These are phyloP conservation scores for Saccharum officinarum DNA, from an alignment of 176 grass and related monocot genomes.

Conservation along the genomic window DNA sequence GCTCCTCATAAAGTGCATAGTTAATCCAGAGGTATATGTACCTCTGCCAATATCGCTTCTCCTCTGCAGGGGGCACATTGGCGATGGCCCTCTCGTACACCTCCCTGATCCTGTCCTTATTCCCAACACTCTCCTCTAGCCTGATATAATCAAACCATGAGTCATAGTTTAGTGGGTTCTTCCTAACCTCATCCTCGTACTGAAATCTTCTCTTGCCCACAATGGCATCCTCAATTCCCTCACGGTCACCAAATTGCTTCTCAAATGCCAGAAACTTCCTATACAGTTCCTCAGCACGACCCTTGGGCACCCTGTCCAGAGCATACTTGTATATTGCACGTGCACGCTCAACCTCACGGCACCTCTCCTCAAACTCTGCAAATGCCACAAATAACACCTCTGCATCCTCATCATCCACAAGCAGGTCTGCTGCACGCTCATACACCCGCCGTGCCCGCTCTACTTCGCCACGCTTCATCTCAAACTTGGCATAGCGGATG, in stretches of 20 bases:
- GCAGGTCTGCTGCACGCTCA: conserved; percentile 60
- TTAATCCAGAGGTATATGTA: conserved; percentile 92
- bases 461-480: conserved; percentile 75
- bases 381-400: conserved; percentile 75
- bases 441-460: conserved; percentile 49
- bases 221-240: conserved; percentile 70
- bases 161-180: conserved; percentile 84
- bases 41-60: conserved; percentile 82
- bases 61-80: conserved; percentile 73
- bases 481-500: conserved; percentile 72
- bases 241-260: conserved; percentile 62
- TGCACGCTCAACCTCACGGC: conserved; percentile 59
- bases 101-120: conserved; percentile 65
- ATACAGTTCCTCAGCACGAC: conserved; percentile 73
- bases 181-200: conserved; percentile 85
- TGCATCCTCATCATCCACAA: conserved; percentile 57
- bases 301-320: conserved; percentile 68
- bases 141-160: conserved; percentile 89
- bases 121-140: conserved; percentile 73
- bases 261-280: conserved; percentile 74
- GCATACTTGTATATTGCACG: conserved; percentile 69
- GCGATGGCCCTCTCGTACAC: conserved; percentile 72
- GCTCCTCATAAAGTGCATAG: conserved; percentile 87
- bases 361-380: conserved; percentile 79
- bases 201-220: conserved; percentile 72